Conservation (phyloP, 2,329 filamentous ascomycete genomes). For the Paecilomyces sp. region DNA sequence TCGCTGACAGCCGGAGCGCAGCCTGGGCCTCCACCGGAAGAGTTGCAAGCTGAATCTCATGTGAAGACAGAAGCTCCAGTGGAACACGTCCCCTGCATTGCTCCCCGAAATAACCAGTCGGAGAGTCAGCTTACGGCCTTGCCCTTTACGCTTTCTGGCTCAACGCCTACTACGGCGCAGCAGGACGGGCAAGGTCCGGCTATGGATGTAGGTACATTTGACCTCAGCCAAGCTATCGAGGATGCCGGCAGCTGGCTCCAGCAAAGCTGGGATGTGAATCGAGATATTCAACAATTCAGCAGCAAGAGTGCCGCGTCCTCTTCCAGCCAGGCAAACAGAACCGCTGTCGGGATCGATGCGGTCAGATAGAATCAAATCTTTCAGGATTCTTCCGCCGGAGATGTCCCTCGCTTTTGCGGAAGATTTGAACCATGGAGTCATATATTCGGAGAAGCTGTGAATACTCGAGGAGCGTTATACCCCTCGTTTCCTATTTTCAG, state of each 20-base stretch:
- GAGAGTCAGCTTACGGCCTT: constrained; percentile 8
- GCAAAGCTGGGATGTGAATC: constrained; percentile 36
- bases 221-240: constrained; percentile 37
- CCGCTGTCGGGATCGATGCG: constrained; percentile 11
- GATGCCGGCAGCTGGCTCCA: constrained; percentile 40
- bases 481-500: neutral
- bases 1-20: neutral
- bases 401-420: neutral
- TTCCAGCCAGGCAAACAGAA: constrained; percentile 4
- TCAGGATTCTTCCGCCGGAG: neutral
- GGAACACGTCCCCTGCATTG: neutral
- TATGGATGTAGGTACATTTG: constrained; percentile 28
- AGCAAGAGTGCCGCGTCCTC: constrained; percentile 7
- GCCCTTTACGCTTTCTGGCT: constrained; percentile 23
- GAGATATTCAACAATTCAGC: constrained; percentile 18
- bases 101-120: constrained; percentile 7
- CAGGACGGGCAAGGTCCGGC: constrained; percentile 27
- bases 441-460: neutral
- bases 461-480: neutral
- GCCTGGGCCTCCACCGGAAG: neutral
- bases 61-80: neutral
- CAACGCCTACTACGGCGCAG: constrained; percentile 21
- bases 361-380: neutral
- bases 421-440: neutral
- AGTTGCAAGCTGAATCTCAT: neutral